Evolutionary conservation across 345 rosid genomes (phyloP).

Genomic region (Eucalyptus regnans): DNA sequence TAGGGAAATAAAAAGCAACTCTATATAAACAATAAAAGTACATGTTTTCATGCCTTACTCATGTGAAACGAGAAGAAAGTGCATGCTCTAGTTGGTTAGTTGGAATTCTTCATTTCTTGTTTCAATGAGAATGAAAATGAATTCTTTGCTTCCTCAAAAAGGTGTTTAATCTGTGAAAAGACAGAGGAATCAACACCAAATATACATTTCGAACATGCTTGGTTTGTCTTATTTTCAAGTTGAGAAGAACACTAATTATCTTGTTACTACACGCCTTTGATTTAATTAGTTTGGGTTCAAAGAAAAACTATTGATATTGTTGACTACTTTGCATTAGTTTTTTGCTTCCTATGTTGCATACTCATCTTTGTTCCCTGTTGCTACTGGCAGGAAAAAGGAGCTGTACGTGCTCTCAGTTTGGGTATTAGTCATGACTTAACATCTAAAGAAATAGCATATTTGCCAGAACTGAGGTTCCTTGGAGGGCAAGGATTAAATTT

Average conservation of each 20-base stretch:
- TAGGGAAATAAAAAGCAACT: neutral
- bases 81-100: fast-evolving
- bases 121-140: neutral
- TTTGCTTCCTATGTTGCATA: neutral
- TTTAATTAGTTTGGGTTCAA: too few species aligned
- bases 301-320: neutral
- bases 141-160: neutral
- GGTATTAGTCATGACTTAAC: neutral
- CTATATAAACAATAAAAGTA: neutral
- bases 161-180: neutral
- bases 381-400: fast-evolving
- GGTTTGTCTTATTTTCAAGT: too few species aligned
- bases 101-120: too few species aligned
- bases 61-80: neutral
- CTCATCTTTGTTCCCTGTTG: neutral
- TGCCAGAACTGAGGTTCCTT: neutral
- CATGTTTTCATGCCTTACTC: neutral
- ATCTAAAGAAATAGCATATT: fast-evolving
- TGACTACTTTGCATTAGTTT: neutral
- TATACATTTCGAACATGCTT: too few species aligned
- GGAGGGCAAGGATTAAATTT: neutral
- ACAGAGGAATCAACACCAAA: neutral
- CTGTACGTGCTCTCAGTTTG: neutral
- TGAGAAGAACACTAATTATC: too few species aligned
- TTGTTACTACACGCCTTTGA: fast-evolving